phyloP scores from a whole-genome alignment of 2,329 filamentous ascomycete species.

The Fusarium sp. region DNA sequence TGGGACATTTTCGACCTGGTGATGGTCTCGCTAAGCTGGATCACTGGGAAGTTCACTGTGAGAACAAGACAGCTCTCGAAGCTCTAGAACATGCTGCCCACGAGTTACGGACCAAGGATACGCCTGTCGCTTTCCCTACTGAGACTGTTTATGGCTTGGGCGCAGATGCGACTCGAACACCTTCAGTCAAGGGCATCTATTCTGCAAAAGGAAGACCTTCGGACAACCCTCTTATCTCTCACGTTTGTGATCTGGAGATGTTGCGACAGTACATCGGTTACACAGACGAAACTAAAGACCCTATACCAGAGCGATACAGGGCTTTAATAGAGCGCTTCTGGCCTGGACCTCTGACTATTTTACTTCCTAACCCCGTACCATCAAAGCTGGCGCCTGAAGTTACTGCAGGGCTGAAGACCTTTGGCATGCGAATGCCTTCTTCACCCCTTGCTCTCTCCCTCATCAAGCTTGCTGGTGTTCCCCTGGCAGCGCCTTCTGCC shows the following conservation, averaged over 20 bases:
- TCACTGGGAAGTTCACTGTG: conserved; percentile 55
- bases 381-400: conserved; percentile 88
- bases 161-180: conserved; percentile 90
- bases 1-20: conserved; percentile 51
- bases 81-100: conserved; percentile 72
- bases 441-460: conserved; percentile 86
- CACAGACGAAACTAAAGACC: conserved; percentile 47
- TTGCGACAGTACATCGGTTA: conserved; percentile 70
- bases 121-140: conserved; percentile 93
- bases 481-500: conserved; percentile 90
- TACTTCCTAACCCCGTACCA: conserved; percentile 78
- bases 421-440: conserved; percentile 90
- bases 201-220: conserved; percentile 88
- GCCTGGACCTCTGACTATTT: conserved; percentile 93
- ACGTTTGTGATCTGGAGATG: conserved; percentile 85
- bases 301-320: conserved; percentile 79
- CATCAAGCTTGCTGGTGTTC: conserved; percentile 81
- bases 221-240: conserved; percentile 96
- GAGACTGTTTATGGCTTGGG: conserved; percentile 98
- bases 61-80: conserved; percentile 48
- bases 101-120: conserved; percentile 71
- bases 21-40: conserved; percentile 51
- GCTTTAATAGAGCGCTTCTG: conserved; percentile 86
- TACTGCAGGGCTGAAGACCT: conserved; percentile 84
- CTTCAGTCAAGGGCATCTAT: conserved; percentile 91